These are phyloP conservation scores for Chaetomium globosum DNA, from an alignment of 2,329 filamentous ascomycete species.

Conservation along the genomic window DNA sequence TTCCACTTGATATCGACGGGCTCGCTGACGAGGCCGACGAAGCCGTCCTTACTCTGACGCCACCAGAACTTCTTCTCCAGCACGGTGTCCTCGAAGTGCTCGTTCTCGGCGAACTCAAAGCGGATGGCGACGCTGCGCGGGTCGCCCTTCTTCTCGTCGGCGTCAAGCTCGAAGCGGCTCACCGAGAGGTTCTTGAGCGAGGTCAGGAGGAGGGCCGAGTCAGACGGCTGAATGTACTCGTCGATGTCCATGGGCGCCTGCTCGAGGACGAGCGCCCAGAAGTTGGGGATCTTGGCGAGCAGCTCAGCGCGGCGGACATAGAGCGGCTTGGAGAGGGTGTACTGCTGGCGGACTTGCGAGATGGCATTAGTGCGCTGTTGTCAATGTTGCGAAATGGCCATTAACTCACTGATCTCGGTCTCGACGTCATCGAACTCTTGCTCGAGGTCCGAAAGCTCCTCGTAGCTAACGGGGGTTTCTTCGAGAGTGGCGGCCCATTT, in stretches of 20 bases:
- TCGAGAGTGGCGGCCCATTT: conserved; percentile 40
- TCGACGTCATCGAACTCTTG: conserved; percentile 82
- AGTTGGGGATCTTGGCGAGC: conserved; percentile 74
- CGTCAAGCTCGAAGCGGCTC: conserved; percentile 75
- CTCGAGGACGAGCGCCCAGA: conserved; percentile 94
- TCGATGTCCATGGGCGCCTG: conserved; percentile 84
- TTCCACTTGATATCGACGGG: conserved; percentile 89
- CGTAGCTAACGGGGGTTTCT: conserved; percentile 62
- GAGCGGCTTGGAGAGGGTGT: conserved; percentile 67
- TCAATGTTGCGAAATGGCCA: neutral
- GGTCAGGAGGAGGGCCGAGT: conserved; percentile 71
- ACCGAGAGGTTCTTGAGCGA: conserved; percentile 71
- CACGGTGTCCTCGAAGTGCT: conserved; percentile 75
- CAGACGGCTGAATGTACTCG: conserved; percentile 80
- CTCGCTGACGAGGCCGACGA: conserved; percentile 80
- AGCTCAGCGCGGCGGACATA: conserved; percentile 75
- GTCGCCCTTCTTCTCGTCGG: conserved; percentile 63
- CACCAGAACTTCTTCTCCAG: conserved; percentile 93
- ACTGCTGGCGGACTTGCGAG: conserved; percentile 70
- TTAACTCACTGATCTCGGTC: conserved; percentile 73
- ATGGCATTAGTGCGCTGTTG: neutral
- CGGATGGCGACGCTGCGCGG: conserved; percentile 77
- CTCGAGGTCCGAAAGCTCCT: conserved; percentile 78
- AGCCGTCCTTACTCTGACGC: conserved; percentile 68
- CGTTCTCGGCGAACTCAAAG: conserved; percentile 79